phyloP scores from a whole-genome alignment of 1,284 basidiomycete genomes.

The Leccinum angustisporum region DNA sequence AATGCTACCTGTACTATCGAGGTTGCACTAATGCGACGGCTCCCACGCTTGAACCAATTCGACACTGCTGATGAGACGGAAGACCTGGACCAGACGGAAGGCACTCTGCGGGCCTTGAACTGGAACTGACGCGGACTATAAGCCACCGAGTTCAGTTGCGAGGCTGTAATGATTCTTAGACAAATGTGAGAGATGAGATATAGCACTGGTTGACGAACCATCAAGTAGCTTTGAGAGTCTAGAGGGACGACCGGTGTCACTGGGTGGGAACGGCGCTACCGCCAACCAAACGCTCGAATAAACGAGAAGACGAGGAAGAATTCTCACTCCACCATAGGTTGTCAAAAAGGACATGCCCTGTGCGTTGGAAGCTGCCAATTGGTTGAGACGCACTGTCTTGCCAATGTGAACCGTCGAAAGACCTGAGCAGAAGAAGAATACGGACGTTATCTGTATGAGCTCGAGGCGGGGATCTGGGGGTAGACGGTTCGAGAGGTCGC shows the following conservation, averaged over 20 bases:
- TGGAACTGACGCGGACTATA: conserved; percentile 53
- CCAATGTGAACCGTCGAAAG: conserved; percentile 17
- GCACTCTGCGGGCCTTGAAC: conserved; percentile 48
- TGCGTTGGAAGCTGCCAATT: conserved; percentile 70
- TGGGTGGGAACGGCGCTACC: conserved; percentile 52
- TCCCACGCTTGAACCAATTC: conserved; percentile 57
- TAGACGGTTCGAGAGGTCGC: conserved; percentile 27
- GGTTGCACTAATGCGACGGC: conserved; percentile 43
- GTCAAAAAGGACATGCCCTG: conserved; percentile 50
- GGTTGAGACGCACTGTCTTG: conserved; percentile 61
- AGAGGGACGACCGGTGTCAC: conserved; percentile 61
- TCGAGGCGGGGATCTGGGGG: conserved; percentile 27
- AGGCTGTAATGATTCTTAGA: conserved; percentile 20
- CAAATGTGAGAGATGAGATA: background rate
- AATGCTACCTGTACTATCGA: conserved; percentile 35
- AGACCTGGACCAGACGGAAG: conserved; percentile 59
- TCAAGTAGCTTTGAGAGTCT: conserved; percentile 25
- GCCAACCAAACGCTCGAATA: conserved; percentile 66
- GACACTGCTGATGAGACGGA: conserved; percentile 62
- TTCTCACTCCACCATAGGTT: background rate
- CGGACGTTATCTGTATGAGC: conserved; percentile 69
- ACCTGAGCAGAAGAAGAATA: conserved; percentile 24
- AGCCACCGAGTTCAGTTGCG: conserved; percentile 30
- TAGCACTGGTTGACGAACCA: conserved; percentile 6
- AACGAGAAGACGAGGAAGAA: conserved; percentile 13